Evolutionary conservation across 2,329 filamentous ascomycete species (phyloP), one percentile per base, ranked within the genome.

Genomic region (Diaporthe batatas): DNA sequence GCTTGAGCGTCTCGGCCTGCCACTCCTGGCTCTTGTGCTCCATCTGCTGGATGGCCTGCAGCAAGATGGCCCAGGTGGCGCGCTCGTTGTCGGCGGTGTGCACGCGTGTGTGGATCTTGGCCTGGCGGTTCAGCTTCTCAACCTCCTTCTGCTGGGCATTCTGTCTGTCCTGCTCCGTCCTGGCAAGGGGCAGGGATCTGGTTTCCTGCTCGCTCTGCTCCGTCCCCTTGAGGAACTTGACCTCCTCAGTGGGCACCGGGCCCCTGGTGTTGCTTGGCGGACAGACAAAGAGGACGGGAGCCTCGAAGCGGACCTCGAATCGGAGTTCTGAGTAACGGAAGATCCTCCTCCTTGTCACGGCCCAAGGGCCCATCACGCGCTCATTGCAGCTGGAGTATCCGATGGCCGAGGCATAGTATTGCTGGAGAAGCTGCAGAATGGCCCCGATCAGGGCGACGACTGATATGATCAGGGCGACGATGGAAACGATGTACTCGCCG

Each of bases 31-130:
- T 89, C 21, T 84, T 80, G 0, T 76, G 70, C 76, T 90, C 88
- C 83, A 89, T 87, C 21, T 78, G 77, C 70, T 90, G 87, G 0
- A 89, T 76, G 14, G 85, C 83, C 4, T 83, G 83, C n/a, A 90
- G 81, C 14, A 90, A 78, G 8, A 82, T 82, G 5, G 87, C 81
- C 88, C 88, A 90, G 0, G 87, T 88, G 3, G 86, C 86, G n/a
- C 84, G 80, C 76, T 90, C 88, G 70, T 89, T 88, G 75, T 90
- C 86, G 7, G 87, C 86, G 2, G 88, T 90, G 74, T 88, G 87
- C 0, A 90, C 73, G 21, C 47, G 47, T 16, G 68, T 82, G 67
- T 80, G 77, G 73, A 82, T 76, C 75, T 81, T 81, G 10, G 68
- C 70, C 68, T 69, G 29, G n/a, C 51, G 73, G 57, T 47, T 39